Evolutionary conservation across 768 basidiomycete genomes (phyloP), one percentile per base, ranked within the genome.

Genomic region (Lyophyllum atratum): DNA sequence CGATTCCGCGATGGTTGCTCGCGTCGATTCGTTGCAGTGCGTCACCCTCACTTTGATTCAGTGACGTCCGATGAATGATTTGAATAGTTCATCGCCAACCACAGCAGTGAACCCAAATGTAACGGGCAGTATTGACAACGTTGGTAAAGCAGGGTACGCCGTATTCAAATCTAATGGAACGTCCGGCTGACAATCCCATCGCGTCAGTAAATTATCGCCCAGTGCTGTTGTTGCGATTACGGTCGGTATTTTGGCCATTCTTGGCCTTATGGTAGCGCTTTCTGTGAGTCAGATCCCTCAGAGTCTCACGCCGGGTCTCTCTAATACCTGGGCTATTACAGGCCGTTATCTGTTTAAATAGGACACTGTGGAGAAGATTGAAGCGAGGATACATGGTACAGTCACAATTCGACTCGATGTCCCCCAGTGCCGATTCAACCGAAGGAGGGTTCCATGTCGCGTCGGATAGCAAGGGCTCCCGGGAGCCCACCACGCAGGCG

Each of bases 1-100:
- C 26, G 71, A 77, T 44, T 71, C 73, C 40, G 77, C 77, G 10
- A 21, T 7, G 19, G 39, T 59, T 11, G 47, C 51, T 44, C 55
- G 25, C 24, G 52, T 46, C 25, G 61, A 48, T 19, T 26, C 31
- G 14, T 22, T 37, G n/a, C 28, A 2, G 55, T 56, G 31, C 22
- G 37, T 12, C 45, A 4, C 3, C 1, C 15, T 4, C 9, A 22
- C 21, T 52, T 34, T 15, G 22, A 12, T 37, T 42, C 33, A 22
- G 14, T 55, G 31, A 37, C 37, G 14, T 22, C 21, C 44, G 28
- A 48, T 28, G 11, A 43, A 49, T n/a, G 42, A 50, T 21, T n/a
- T 17, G 22, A n/a, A 33, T 37, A 56, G 55, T 1, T 4, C 19
- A 15, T 44, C 55, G 9, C 22, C 26, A 31, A 50, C 55, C 12